Evolutionary conservation across 1,284 basidiomycete species (phyloP).

Genomic region (Ustilago shanxiensis): DNA sequence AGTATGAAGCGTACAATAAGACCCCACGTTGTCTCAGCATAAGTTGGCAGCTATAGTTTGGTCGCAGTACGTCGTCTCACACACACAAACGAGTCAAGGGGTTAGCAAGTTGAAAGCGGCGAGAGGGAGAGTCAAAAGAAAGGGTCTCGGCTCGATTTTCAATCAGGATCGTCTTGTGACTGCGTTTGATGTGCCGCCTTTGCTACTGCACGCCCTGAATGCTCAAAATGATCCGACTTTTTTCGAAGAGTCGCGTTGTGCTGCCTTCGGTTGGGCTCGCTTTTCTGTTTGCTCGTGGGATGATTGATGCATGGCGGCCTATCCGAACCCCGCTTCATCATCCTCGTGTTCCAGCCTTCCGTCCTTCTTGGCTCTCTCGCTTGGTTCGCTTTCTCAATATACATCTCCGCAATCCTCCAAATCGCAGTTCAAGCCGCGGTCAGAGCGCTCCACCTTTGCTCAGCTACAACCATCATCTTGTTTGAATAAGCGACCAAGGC

Average conservation of each 20-base stretch:
- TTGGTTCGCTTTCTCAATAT: neutral
- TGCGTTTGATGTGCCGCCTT: no score
- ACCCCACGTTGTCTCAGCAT: no score
- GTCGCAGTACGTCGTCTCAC: no score
- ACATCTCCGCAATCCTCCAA: no score
- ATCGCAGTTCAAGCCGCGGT: neutral
- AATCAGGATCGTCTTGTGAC: neutral
- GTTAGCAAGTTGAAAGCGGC: no score
- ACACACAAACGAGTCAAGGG: no score
- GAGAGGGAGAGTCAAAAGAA: neutral
- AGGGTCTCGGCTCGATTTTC: neutral
- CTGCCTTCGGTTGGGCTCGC: no score
- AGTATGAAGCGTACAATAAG: no score
- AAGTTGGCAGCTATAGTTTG: no score
- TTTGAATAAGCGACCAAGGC: no score
- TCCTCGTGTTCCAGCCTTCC: neutral
- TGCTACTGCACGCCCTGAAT: no score
- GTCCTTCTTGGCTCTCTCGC: neutral
- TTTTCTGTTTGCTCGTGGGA: neutral
- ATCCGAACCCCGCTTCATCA: constrained; percentile 1
- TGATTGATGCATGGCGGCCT: neutral
- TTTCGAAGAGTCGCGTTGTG: neutral
- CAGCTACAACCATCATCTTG: neutral
- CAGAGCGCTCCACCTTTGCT: neutral
- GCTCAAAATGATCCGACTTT: neutral